Evolutionary conservation across 306 rosid species (phyloP), one percentile per base, ranked within the genome.

Genomic region (Dalbergia cochinchinensis): DNA sequence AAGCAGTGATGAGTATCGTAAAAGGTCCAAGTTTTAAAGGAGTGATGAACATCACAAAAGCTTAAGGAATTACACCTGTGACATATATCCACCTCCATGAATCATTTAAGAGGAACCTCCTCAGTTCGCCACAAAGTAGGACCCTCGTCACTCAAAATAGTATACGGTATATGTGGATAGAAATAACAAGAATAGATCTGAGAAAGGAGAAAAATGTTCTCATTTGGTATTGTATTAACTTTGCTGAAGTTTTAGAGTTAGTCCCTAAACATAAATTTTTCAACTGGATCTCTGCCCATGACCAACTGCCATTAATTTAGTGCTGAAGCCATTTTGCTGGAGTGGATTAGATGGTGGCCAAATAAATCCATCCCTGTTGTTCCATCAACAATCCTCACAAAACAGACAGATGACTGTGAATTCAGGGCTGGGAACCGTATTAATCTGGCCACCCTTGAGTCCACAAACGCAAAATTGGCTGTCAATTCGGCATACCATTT

Each of bases 201-300:
- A n/a, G 57, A 78, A 47, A 76, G 88, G 74, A 79, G 64, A 61
- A 62, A 78, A 14, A 4, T 15, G 47, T 1, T 37, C 22, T 72
- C 71, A 26, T 65, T 65, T n/a, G 20, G 12, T 33, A 64, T 64
- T 53, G n/a, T 69, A 50, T 4, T 73, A 12, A 26, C 26, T 72
- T 73, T 42, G 42, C 54, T 41, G 3, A 62, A n/a, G 12, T 19
- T 20, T 20, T 67, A 19, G 35, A 35, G 14, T 39, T 26, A 55
- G 47, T 58, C 31, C 50, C 62, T 0, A 42, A 51, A 19, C 8
- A 33, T 16, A 20, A 67, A 5, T 3, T 33, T 51, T 35, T 54
- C 14, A 65, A 16, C 16, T 6, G 70, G 71, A 11, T 61, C 57
- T 69, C 59, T 53, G 51, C n/a, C n/a, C 50, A 22, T 33, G 6